Evolutionary conservation across 2,329 filamentous ascomycete genomes (phyloP), one percentile per base, ranked within the genome.

Genomic region (Chaetothyriales sp.): DNA sequence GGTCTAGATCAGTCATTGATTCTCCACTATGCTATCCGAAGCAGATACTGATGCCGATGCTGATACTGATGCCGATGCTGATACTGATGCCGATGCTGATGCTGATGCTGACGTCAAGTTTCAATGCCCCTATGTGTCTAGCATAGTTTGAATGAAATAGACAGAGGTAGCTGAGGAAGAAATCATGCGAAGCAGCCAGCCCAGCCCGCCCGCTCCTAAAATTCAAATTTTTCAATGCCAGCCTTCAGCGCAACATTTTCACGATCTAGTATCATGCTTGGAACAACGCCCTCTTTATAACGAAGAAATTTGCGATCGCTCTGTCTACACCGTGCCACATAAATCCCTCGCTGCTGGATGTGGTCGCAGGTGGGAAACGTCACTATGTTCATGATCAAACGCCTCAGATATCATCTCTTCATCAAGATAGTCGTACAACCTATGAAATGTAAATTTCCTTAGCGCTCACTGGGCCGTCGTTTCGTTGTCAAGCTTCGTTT

Each of bases 401-500:
- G 33, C 33, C 33, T 40, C 33, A 40, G 8, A 40, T 40, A 15
- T 40, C 33, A 15, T 40, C 33, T 40, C 29, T 13, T 37, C 33
- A 15, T 40, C 33, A 40, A 40, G 15, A 15, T 15, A 40, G 10
- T 40, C 29, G 29, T 33, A 33, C 33, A 40, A 40, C 10, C 33
- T 2, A 15, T 15, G n/a, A 40, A 40, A 40, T 5, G 15, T 15
- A 15, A 4, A 13, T 40, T 40, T 15, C 4, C 15, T 40, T 40
- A 40, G 33, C 33, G 33, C 10, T 40, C 33, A 40, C 33, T 40
- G 10, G 33, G 33, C 2, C 33, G 33, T 53, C 78, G 72, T 61
- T 74, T 74, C 62, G 74, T 77, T 50, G 89, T 95, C 60, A 92
- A 88, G 70, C 88, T 94, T 56, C 88, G 78, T 57, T 89, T 77